Conservation (phyloP, 352 stramenopile species). For the Globisporangium uncinulatum region DNA sequence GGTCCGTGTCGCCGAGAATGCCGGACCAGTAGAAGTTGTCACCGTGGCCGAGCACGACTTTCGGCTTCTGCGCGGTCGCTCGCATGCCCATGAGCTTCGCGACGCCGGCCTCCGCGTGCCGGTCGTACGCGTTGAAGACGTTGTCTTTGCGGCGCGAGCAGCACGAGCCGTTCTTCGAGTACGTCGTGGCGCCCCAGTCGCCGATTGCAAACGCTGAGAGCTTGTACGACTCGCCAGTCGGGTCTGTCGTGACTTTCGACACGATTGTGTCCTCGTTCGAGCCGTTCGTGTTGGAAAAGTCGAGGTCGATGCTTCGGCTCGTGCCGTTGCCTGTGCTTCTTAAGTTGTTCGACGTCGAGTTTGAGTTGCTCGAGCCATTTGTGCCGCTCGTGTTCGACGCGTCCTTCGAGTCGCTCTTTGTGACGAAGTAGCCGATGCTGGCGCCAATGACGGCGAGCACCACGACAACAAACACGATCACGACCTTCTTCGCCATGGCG, state of each 20-base stretch:
- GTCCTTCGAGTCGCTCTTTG: constrained; percentile 5
- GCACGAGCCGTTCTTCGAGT: constrained; percentile 50
- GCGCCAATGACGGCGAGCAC: constrained; percentile 20
- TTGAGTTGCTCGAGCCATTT: constrained; percentile 9
- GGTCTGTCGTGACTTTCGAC: constrained; percentile 14
- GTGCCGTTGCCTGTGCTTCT: background rate
- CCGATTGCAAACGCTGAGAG: constrained; percentile 62
- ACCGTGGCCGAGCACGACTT: constrained; percentile 57
- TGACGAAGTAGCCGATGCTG: constrained; percentile 19
- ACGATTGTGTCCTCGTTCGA: constrained; percentile 1
- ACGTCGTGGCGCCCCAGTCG: constrained; percentile 62
- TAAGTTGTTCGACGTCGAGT: constrained; percentile 5
- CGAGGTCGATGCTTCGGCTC: constrained; percentile 6
- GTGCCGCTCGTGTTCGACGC: constrained; percentile 8
- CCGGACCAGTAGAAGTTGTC: constrained; percentile 73
- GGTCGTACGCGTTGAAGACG: constrained; percentile 46
- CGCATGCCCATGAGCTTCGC: constrained; percentile 54
- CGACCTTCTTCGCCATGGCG: constrained; percentile 15
- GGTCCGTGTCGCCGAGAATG: constrained; percentile 33
- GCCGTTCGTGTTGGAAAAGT: constrained; percentile 7
- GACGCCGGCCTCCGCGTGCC: constrained; percentile 60
- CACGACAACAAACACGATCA: constrained; percentile 16
- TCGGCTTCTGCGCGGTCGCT: constrained; percentile 29
- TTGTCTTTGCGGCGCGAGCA: constrained; percentile 55
- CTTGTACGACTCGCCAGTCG: constrained; percentile 28